A percentile compares a stretch with the other conserved stretches of the same genome.
Conservation (phyloP, 2,329 filamentous ascomycete genomes). For the Coniochaeta sp. region DNA sequence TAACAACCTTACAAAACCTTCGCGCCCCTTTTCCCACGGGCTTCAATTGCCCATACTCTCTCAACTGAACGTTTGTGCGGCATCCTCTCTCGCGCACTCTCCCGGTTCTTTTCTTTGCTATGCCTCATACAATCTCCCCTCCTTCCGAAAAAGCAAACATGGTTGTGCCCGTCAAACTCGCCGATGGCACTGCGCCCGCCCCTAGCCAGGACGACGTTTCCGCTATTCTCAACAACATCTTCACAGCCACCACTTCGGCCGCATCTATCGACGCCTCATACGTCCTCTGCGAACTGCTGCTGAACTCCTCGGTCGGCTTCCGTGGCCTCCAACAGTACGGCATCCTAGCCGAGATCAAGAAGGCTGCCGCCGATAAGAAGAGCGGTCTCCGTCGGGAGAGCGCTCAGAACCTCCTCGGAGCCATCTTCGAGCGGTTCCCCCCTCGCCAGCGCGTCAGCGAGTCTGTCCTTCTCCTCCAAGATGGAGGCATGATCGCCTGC, state of each 20-base stretch:
- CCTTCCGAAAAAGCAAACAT: slow-evolving; percentile 7
- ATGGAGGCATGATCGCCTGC: slow-evolving; percentile 63
- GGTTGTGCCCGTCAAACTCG: slow-evolving; percentile 17
- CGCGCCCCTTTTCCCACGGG: neutral
- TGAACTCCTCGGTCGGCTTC: slow-evolving; percentile 42
- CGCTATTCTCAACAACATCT: slow-evolving; percentile 59
- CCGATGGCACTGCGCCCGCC: slow-evolving; percentile 33
- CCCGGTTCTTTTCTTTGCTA: neutral
- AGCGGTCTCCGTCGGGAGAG: slow-evolving; percentile 77
- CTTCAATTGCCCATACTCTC: neutral
- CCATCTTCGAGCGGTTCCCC: slow-evolving; percentile 86
- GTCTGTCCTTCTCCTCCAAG: slow-evolving; percentile 73
- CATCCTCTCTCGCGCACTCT: slow-evolving; percentile 1
- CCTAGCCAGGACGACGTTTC: slow-evolving; percentile 61
- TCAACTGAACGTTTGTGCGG: neutral
- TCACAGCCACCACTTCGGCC: slow-evolving; percentile 61
- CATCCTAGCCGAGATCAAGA: slow-evolving; percentile 48
- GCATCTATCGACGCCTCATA: slow-evolving; percentile 61
- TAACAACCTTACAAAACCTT: neutral
- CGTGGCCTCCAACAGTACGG: slow-evolving; percentile 46
- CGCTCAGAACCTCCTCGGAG: slow-evolving; percentile 89
- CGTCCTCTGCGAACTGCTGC: slow-evolving; percentile 51
- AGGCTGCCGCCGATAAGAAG: slow-evolving; percentile 92
- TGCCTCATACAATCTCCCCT: slow-evolving; percentile 3
- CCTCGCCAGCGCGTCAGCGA: slow-evolving; percentile 71